These are phyloP conservation scores for Quercus tomentella DNA, from an alignment of 331 rosid species.

Conservation along the genomic window DNA sequence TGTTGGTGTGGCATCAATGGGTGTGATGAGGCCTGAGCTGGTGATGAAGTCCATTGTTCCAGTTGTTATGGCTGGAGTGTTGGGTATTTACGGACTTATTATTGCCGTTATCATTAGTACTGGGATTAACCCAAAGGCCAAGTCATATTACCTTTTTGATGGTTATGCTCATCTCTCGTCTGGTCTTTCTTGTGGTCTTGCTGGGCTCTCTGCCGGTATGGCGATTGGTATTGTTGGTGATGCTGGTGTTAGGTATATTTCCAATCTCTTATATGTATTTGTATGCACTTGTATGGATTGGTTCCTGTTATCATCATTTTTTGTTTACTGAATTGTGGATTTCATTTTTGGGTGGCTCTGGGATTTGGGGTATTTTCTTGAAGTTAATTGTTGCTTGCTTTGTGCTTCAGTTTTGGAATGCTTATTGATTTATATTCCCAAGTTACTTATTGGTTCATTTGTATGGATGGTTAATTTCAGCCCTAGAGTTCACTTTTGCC, in stretches of 20 bases:
- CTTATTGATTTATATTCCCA: background rate
- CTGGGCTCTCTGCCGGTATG: conserved; percentile 92
- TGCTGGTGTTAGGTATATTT: conserved; percentile 82
- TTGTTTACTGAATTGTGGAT: background rate
- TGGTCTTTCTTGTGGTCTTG: conserved; percentile 88
- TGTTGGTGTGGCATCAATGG: conserved; percentile 91
- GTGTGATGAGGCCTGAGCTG: conserved; percentile 96
- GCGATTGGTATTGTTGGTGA: conserved; percentile 93
- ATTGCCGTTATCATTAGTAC: conserved; percentile 92
- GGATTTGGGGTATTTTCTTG: background rate
- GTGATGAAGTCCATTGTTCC: conserved; percentile 94
- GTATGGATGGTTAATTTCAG: background rate
- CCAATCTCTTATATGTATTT: background rate
- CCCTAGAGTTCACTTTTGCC: background rate
- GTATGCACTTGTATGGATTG: background rate
- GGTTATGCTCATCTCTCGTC: conserved; percentile 93
- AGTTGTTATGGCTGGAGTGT: conserved; percentile 93
- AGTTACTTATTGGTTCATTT: background rate
- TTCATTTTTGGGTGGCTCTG: background rate
- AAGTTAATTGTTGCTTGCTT: background rate
- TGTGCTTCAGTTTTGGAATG: background rate
- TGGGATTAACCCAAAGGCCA: conserved; percentile 87
- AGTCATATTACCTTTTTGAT: conserved; percentile 78
- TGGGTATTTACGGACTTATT: conserved; percentile 92
- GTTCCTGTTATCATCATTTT: background rate